Evolutionary conservation across 1,139 yeast species (phyloP), one percentile per base, ranked within the genome.

Genomic region (Yamadazyma trypodendri): DNA sequence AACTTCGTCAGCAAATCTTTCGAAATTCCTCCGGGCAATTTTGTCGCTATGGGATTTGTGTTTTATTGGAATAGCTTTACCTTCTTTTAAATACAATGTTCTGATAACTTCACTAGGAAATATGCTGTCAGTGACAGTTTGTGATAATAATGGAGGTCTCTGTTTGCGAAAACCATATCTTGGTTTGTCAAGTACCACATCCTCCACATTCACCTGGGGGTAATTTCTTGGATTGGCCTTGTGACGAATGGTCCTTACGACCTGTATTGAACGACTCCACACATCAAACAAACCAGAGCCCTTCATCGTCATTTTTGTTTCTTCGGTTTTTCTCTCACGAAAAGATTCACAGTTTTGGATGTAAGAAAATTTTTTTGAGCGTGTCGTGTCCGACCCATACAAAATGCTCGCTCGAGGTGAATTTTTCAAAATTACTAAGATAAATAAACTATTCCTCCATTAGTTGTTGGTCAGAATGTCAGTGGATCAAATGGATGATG

Each of bases 1-100:
- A 34, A 86, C 74, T 41, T 79, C 79, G 15, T 75, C 73, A 52
- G 77, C 74, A 39, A 75, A 75, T 43, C 64, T 51, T 39, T 63
- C 70, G 44, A 56, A 61, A 51, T 68, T 66, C 50, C 69, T 58
- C 45, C 65, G 57, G 25, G 74, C 65, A 38, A 67, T 66, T 28
- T 50, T 53, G 41, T 66, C 72, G 46, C 67, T 61, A 34, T 52
- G 51, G 6, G 63, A 50, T 39, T 60, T 55, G 50, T 58, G 63
- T 52, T 67, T 67, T 45, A 67, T 67, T 7, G 77, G 77, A 14
- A 69, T 66, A 6, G 71, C 69, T 44, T 70, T 68, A 11, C 72
- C 74, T 3, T 62, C 63, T 33, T 62, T 61, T 30, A 51, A 43
- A 49, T 71, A 71, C 43, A 54, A 52, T 32, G 58, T 51, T 44